Percentiles rank a stretch among this genome's conserved stretches.
Evolutionary conservation across 2,329 filamentous ascomycete species (phyloP).

Genomic region (Dactylellina cionopaga): DNA sequence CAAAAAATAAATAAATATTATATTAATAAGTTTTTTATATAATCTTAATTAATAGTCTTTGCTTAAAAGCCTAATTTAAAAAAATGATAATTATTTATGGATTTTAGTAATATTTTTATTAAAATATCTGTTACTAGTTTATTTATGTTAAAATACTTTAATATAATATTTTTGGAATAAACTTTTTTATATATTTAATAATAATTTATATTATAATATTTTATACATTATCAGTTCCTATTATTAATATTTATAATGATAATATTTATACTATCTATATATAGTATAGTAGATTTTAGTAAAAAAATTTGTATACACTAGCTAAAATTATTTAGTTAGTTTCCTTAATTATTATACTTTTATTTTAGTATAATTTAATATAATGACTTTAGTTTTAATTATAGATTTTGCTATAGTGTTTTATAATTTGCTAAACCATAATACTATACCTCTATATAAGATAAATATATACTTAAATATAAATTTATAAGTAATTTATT

Average conservation of each 20-base stretch:
- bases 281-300: not conserved
- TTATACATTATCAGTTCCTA: too few relatives aligned
- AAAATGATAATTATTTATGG: not conserved
- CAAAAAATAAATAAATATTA: too few relatives aligned
- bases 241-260: not conserved
- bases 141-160: too few relatives aligned
- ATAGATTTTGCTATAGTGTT: not conserved
- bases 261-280: not conserved
- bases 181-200: not conserved
- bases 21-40: too few relatives aligned
- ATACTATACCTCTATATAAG: not conserved
- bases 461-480: not conserved
- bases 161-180: not conserved
- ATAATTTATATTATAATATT: not conserved
- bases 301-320: not conserved
- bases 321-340: not conserved
- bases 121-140: too few relatives aligned
- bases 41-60: too few relatives aligned
- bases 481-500: not conserved
- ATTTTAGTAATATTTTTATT: not conserved
- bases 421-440: not conserved
- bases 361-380: not conserved
- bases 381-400: not conserved
- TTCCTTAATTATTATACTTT: not conserved
- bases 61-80: not conserved